Evolutionary conservation across 768 basidiomycete species (phyloP), one percentile per base, ranked within the genome.

Genomic region (Lyophyllum atratum): DNA sequence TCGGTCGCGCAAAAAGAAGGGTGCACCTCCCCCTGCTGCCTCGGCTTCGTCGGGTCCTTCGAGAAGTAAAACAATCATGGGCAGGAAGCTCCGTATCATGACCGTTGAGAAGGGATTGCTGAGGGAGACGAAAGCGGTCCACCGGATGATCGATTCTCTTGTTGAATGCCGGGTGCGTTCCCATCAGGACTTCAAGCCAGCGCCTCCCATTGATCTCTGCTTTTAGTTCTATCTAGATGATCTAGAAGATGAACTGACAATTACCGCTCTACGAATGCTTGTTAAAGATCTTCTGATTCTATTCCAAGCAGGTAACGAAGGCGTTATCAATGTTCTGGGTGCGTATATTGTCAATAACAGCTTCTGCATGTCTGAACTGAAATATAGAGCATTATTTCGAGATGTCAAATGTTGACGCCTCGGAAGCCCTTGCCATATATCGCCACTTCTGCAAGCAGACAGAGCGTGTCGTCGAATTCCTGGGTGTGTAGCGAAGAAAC

Each of bases 251-350:
- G 92, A 96, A 66, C 81, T 98, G 39, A 92, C 89, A 0, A 88
- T 92, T 49, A 85, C 89, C 3, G 93, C 96, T 2, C 78, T 98
- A 50, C 82, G 92, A 42, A 93, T 99, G 90, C 81, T 98, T 26
- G 92, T 97, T 63, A 98, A 98, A 68, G 97, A 99, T 69, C 83
- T 98, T 2, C 82, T 98, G 51, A 92, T 98, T 53, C 79, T 98
- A 17, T 98, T 98, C 69, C 95, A 97, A 68, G 94, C 94, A 2
- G 90, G 93, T 40, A 99, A 99, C 64, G 97, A 99, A 68, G 97
- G 95, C 39, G 93, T 90, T 17, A 87, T 89, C 66, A 91, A 90
- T 64, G 85, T 90, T 33, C 76, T 91, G 44, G 95, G 86, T 83
- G 73, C 74, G 71, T 74, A 70, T 10, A 68, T 72, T 24, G 19